Evolutionary conservation across 768 basidiomycete genomes (phyloP), one percentile per base, ranked within the genome.

Genomic region (Hygrocybe punicea): DNA sequence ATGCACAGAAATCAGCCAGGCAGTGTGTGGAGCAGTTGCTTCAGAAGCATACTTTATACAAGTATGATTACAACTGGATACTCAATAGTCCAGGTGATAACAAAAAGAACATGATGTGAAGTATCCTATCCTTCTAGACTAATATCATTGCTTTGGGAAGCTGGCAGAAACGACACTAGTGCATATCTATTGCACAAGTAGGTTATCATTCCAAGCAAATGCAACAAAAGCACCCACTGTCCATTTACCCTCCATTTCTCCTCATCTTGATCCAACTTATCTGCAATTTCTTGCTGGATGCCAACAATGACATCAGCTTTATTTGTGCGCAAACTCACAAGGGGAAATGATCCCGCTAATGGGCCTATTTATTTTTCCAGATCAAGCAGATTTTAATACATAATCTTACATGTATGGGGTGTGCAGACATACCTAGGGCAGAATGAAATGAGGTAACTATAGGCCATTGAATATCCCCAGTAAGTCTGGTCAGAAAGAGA

Each of bases 261-360:
- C 6, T 76, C 85, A 46, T 76, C 80, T 29, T 71, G 70, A 63
- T 93, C 89, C 3, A 95, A 72, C 50, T 77, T 73, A 58, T 89
- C 86, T 1, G 84, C 91, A 1, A 84, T 72, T 0, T 85, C 86
- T 62, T 84, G 77, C 1, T 80, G 73, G 2, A 99, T 78, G 0
- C 93, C 96, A 23, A 91, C 92, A 6, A 86, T 89, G 2, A 97
- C 93, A 66, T 98, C 94, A 0, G 96, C 96, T 70, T 99, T 99
- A 77, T 89, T 92, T 1, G 96, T 98, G 16, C 96, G 81, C 57
- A 98, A 73, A 65, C 91, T 92, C 23, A 98, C 73, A 7, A 97
- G 67, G 0, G 89, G 87, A 73, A 96, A 90, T 8, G 85, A 75
- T 1, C 90, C 89, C 0, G 84, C 82, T 9, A 98, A 71, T 2